phyloP scores from a whole-genome alignment of 176 grass and related monocot genomes.

The Thalia dealbata region DNA sequence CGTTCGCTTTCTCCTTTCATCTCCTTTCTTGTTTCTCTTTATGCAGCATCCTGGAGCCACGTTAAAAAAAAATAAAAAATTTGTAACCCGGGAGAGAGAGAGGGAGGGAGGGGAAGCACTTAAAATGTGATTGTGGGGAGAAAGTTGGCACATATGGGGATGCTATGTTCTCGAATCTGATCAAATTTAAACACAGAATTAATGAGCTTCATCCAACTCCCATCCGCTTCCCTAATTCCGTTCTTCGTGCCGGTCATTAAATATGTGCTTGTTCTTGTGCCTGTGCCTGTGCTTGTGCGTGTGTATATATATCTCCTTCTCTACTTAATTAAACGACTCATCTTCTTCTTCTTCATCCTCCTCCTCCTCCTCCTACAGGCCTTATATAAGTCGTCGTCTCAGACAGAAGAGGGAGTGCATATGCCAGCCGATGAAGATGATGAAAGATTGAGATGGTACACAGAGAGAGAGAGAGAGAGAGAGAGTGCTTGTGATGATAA shows the following conservation, averaged over 20 bases:
- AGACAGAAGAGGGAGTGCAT: not conserved
- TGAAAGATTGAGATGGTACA: not conserved
- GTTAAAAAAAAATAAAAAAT: not conserved
- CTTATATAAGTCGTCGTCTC: not conserved
- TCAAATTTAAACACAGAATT: not conserved
- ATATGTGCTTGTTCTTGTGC: too few species aligned
- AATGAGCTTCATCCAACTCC: not conserved
- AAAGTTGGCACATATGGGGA: not conserved
- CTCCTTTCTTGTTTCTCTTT: constrained; percentile 6
- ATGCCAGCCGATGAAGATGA: not conserved
- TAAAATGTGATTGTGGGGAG: not conserved
- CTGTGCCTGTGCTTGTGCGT: too few species aligned
- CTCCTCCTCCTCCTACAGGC: too few species aligned
- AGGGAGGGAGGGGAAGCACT: not conserved
- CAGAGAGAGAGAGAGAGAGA: not conserved
- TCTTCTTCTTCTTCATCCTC: too few species aligned
- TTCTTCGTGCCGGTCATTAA: too few species aligned
- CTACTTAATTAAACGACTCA: too few species aligned
- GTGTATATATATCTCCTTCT: too few species aligned
- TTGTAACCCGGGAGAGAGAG: not conserved
- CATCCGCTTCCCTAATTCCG: too few species aligned
- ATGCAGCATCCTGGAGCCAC: constrained; percentile 3
- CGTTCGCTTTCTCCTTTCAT: not conserved
- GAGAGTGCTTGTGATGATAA: not conserved
- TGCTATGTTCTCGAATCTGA: not conserved